Conservation (phyloP, 2,329 filamentous ascomycete species). For the Hypoxylon sp. region DNA sequence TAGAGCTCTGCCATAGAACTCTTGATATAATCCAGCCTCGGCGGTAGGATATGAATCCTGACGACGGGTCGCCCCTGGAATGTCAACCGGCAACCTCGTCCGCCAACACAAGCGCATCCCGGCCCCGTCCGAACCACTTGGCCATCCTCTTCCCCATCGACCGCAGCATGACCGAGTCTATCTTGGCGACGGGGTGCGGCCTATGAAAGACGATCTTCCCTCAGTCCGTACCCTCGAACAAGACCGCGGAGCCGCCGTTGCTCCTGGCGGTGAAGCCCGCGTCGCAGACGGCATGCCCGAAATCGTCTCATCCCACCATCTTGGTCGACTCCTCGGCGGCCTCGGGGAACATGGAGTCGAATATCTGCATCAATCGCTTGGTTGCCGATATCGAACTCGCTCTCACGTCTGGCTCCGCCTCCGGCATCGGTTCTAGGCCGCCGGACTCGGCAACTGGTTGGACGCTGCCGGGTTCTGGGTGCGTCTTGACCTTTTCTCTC, state of each 20-base stretch:
- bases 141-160: constrained; percentile 8
- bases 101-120: constrained; percentile 7
- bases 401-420: background rate
- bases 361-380: background rate
- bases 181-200: constrained; percentile 11
- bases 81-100: background rate
- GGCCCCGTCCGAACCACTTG: constrained; percentile 3
- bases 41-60: no score
- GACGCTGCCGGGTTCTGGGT: constrained; percentile 1
- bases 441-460: background rate
- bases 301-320: constrained; percentile 1
- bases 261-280: constrained; percentile 6
- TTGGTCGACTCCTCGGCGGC: constrained; percentile 4
- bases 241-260: constrained; percentile 7
- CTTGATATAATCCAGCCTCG: no score
- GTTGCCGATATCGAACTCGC: background rate
- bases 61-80: background rate
- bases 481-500: constrained; percentile 9
- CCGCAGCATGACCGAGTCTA: constrained; percentile 2
- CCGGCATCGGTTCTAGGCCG: background rate
- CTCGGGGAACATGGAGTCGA: constrained; percentile 8
- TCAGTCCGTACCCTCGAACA: background rate
- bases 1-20: no score
- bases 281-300: constrained; percentile 5
- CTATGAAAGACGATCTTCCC: constrained; percentile 11